Base-by-base conservation (phyloP, 768 basidiomycete species). In the Crepidotus variabilis region DNA sequence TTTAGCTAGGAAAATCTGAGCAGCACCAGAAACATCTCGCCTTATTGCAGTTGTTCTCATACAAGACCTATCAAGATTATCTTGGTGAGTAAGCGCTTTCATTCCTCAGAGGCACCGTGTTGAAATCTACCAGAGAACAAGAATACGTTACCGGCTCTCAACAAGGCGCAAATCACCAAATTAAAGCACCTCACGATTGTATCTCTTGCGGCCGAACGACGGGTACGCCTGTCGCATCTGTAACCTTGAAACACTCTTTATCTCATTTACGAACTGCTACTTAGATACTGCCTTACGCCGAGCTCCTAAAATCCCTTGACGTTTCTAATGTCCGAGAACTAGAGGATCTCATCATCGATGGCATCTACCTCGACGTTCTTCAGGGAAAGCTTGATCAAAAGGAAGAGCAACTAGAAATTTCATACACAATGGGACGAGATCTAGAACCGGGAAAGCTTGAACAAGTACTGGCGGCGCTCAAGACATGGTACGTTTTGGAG, bases 291-390 rank as follows among this genome's bases (percentile, higher is more conserved):
- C 85, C 92, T 0, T 98, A 98, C 70, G 69, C 84, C 9, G 72
- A 80, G 34, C 81, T 98, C 1, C 81, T 92, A 6, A 67, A 81
- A 51, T 75, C 80, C 2, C 81, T 99, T 18, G 82, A 92, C 50
- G 80, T 96, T 70, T 78, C 85, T 2, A 86, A 83, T 5, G 84
- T 95, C 56, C 87, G 95, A 53, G 90, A 90, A 55, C 85, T 99
- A 2, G 96, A 99, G 70, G 95, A 98, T 71, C 84, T 98, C 60
- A 91, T 98, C 67, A 98, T 99, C 69, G 94, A 98, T 65, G 90
- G 90, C 10, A 94, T 98, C 70, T 98, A 98, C 72, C 84, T 91
- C 39, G 90, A 92, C 68, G 76, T 97, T 36, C 78, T 99, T 35
- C 85, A 85, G 50, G 96, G 94, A 9, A 94, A 92, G 66, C 86